Conservation (phyloP, 805 yeast genomes). For the Ogataea sp. region DNA sequence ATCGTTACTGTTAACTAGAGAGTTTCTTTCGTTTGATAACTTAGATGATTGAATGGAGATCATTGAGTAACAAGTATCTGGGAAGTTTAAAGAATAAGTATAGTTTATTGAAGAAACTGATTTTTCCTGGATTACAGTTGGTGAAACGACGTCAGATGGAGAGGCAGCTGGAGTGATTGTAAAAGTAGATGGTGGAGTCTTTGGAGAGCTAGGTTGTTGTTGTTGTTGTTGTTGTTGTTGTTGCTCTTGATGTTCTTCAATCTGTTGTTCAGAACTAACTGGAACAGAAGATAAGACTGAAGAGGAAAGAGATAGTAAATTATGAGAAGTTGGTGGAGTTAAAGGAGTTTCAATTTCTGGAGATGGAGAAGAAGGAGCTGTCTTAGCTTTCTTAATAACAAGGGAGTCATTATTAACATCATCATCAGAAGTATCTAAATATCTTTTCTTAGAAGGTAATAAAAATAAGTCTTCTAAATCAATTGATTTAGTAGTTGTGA, state of each 20-base stretch:
- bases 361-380: slow-evolving; percentile 24
- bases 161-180: slow-evolving; percentile 16
- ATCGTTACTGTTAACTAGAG: slow-evolving; percentile 13
- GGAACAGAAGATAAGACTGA: slow-evolving; percentile 1
- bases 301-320: slow-evolving; percentile 1
- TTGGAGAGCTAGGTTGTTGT: too few species aligned
- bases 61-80: slow-evolving; percentile 30
- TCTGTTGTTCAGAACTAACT: too few species aligned
- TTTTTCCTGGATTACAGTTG: slow-evolving; percentile 8
- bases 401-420: not conserved
- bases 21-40: slow-evolving; percentile 21
- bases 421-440: not conserved
- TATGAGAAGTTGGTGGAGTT: not conserved
- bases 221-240: slow-evolving; percentile 9
- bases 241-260: not conserved
- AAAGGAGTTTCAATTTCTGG: not conserved
- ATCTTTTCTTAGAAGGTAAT: not conserved
- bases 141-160: slow-evolving; percentile 1
- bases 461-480: not conserved
- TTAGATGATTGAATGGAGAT: slow-evolving; percentile 16
- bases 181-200: slow-evolving; percentile 22
- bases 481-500: not conserved
- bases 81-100: slow-evolving; percentile 19
- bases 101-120: slow-evolving; percentile 2
- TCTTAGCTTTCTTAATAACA: slow-evolving; percentile 15